Conservation (phyloP, 345 rosid genomes). For the Eucalyptus fibrosa region DNA sequence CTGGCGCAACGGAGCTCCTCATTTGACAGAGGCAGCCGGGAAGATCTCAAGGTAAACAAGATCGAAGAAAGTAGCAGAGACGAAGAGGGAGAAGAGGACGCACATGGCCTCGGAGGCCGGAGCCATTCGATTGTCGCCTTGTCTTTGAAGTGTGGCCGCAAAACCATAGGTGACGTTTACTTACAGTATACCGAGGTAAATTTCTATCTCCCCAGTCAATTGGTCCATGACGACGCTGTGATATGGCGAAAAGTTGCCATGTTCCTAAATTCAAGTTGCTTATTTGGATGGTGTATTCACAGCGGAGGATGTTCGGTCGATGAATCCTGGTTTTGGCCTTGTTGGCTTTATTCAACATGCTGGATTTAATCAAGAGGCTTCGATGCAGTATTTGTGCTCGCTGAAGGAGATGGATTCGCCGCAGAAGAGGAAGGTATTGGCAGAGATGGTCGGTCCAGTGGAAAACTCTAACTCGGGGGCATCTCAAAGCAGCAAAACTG, state of each 20-base stretch:
- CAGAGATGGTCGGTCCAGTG: fast-evolving
- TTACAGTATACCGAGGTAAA: neutral
- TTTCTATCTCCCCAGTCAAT: neutral
- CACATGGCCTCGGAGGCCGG: neutral
- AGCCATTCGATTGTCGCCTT: neutral
- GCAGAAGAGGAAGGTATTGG: no score
- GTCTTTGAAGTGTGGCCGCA: constrained; percentile 59
- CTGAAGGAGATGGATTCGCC: no score
- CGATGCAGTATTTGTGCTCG: no score
- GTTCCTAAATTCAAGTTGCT: neutral
- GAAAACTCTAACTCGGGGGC: no score
- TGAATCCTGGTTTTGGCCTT: no score
- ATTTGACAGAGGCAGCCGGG: no score
- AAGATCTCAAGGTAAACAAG: no score
- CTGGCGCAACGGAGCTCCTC: fast-evolving
- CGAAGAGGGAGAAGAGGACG: constrained; percentile 11
- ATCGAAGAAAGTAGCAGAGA: neutral
- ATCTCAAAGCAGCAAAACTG: fast-evolving
- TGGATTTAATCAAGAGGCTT: no score
- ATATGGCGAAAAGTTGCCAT: neutral
- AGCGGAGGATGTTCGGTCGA: no score
- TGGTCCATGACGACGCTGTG: neutral
- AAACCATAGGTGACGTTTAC: constrained; percentile 32
- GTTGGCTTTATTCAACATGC: no score
- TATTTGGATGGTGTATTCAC: no score